Evolutionary conservation across 768 basidiomycete genomes (phyloP), one percentile per base, ranked within the genome.

Genomic region (Tricholoma furcatifolium): DNA sequence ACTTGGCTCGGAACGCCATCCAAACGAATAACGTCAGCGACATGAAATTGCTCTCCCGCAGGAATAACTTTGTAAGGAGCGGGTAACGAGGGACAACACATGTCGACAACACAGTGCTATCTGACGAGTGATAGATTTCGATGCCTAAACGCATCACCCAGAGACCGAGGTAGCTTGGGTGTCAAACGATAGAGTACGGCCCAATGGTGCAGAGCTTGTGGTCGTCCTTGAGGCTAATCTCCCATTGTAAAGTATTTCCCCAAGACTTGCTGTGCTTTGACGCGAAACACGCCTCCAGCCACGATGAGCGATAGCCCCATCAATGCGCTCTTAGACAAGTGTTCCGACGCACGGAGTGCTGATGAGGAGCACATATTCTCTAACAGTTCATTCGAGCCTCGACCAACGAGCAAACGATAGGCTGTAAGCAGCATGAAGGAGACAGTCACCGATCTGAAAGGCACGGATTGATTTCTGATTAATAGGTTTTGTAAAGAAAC

Each of bases 191-290:
- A 2, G 52, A 30, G 21, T 53, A 53, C 20, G 52, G 52, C 2
- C 52, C 52, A 32, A 32, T 41, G 18, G 52, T 53, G 42, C 52
- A 53, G 4, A 53, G 52, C 20, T 53, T 35, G 20, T 53, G 52
- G 18, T 43, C 52, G 6, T 14, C 12, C 39, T 53, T 53, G 24
- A 53, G 40, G 30, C 45, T 42, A 27, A 53, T 42, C 31, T 53
- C 52, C 52, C 52, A 53, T n/a, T 32, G 52, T 53, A 20, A 53
- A 53, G 24, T 12, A 53, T 47, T 47, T 46, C 3, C 52, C 52
- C 20, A 53, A 21, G 1, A 45, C 30, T 7, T 45, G 52, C 21
- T 53, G 52, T 2, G 52, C 24, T 23, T 15, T 36, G 17, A 47
- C 35, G 21, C 52, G 44, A 24, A 53, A 4, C n/a, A 38, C 21